phyloP scores from a whole-genome alignment of 2,329 filamentous ascomycete genomes.

The Aspergillus hortae region DNA sequence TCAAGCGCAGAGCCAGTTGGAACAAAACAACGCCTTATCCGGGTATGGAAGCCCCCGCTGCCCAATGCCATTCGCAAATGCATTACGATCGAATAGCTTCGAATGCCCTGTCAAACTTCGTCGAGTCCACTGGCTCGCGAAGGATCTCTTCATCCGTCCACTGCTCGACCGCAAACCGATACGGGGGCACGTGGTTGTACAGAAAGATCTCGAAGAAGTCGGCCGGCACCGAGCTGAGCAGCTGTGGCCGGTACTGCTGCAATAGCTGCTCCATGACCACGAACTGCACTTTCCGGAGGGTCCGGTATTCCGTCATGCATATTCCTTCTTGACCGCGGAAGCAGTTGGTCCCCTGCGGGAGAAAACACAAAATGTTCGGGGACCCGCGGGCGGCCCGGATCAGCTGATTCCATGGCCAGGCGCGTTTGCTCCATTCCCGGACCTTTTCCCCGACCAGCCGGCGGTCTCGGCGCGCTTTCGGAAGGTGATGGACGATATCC shows the following conservation, averaged over 20 bases:
- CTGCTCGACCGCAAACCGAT: slow-evolving; percentile 3
- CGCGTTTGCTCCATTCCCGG: slow-evolving; percentile 2
- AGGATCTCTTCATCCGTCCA: slow-evolving; percentile 8
- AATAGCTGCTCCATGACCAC: slow-evolving; percentile 1
- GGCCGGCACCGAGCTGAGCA: not conserved
- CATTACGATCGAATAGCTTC: not conserved
- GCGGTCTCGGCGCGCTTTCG: not conserved
- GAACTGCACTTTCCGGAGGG: slow-evolving; percentile 4
- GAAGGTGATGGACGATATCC: not conserved
- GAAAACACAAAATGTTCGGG: slow-evolving; percentile 7
- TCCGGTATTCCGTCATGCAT: slow-evolving; percentile 7
- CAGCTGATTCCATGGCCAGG: slow-evolving; percentile 6
- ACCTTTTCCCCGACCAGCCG: not conserved
- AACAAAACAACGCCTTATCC: too few species aligned
- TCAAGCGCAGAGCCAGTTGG: too few species aligned
- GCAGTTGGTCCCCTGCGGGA: slow-evolving; percentile 4
- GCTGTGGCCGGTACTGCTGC: slow-evolving; percentile 1
- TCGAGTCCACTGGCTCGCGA: slow-evolving; percentile 4
- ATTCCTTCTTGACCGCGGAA: slow-evolving; percentile 1
- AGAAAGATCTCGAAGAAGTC: slow-evolving; percentile 8
- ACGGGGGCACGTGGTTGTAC: slow-evolving; percentile 4
- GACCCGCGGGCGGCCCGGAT: not conserved
- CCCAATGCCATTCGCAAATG: too few species aligned
- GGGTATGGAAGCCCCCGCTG: too few species aligned
- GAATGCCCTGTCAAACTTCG: slow-evolving; percentile 3